Evolutionary conservation across 2,329 filamentous ascomycete species (phyloP), one percentile per base, ranked within the genome.

Genomic region (Fusarium miscanthi): DNA sequence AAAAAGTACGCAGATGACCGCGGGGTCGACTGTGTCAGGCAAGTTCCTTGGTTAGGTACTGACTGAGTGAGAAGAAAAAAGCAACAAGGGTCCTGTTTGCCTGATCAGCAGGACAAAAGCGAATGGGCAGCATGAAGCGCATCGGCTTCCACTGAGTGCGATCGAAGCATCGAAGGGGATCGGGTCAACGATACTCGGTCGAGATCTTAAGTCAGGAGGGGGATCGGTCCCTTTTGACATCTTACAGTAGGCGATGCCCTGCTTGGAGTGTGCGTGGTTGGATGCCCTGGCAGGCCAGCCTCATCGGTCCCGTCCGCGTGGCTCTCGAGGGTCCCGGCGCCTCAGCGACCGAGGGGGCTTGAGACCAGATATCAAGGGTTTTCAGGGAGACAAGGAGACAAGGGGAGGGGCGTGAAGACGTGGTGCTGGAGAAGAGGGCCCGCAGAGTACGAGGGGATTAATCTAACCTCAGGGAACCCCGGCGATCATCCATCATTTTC

Each of bases 181-280:
- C 54, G 65, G 65, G 66, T 77, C 68, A 77, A 75, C 59, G 74
- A 77, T 48, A 37, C 54, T 57, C 52, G 62, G 63, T 76, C 40
- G 33, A 63, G 75, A 77, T 77, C 75, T 77, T 49, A 73, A 67
- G 35, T 72, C 75, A 48, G 69, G 70, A 72, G 70, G 68, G 75
- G 70, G 71, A 77, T 77, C 70, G 66, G 70, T 42, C 58, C 25
- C 66, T 72, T 73, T 74, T 74, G 66, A 57, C 38, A 49, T 69
- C 23, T 63, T 51, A 30, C 8, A 30, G 27, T 30, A 23, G 59
- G 41, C 49, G 45, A 30, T 58, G 38, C 52, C 46, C 53, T 38
- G 25, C 48, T 54, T 67, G 66, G 70, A 59, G 62, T 38, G 52
- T 42, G 49, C 65, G 52, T 61, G 62, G 70, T 45, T 48, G 53